A percentile compares a stretch with the other conserved stretches of the same genome.
These are phyloP conservation scores for Ceratonia siliqua DNA, from an alignment of 306 rosid genomes.

Conservation along the genomic window DNA sequence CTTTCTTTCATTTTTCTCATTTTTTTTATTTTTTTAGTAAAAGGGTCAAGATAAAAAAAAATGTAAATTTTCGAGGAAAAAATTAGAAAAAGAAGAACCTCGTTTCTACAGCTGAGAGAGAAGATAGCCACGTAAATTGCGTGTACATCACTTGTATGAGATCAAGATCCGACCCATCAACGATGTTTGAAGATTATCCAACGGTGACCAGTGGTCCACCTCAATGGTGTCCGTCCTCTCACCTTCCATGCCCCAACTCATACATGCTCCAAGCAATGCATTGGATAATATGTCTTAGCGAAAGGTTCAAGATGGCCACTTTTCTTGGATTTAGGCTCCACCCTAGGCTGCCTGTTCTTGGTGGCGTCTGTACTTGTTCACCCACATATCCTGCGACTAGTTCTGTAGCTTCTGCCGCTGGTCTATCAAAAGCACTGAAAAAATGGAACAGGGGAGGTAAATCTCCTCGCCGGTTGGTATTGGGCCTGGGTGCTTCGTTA, in stretches of 20 bases:
- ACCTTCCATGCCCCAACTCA: background rate
- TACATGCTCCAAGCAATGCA: background rate
- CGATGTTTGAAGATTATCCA: background rate
- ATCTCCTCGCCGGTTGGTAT: constrained; percentile 58
- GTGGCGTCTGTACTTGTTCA: constrained; percentile 1
- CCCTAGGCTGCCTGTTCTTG: constrained; percentile 27
- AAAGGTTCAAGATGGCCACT: constrained; percentile 49
- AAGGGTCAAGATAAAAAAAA: too few species aligned
- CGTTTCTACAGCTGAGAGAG: background rate
- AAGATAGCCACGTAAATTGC: constrained; percentile 45
- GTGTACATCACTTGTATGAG: constrained; percentile 28
- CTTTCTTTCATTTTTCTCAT: too few species aligned
- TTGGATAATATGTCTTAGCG: background rate
- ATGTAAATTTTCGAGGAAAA: too few species aligned
- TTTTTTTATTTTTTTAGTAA: too few species aligned
- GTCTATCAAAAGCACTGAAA: constrained; percentile 1
- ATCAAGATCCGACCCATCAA: background rate
- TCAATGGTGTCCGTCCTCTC: background rate
- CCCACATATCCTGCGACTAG: constrained; percentile 1
- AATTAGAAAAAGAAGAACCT: too few species aligned
- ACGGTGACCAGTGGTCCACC: constrained; percentile 6
- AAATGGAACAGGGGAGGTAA: constrained; percentile 37
- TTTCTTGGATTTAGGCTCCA: constrained; percentile 44
- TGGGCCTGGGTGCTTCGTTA: constrained; percentile 58
- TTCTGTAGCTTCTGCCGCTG: background rate